Percentiles rank a stretch among this genome's conserved stretches.
phyloP scores from a whole-genome alignment of 176 grass and related monocot genomes.

The Aegilops tauschii region DNA sequence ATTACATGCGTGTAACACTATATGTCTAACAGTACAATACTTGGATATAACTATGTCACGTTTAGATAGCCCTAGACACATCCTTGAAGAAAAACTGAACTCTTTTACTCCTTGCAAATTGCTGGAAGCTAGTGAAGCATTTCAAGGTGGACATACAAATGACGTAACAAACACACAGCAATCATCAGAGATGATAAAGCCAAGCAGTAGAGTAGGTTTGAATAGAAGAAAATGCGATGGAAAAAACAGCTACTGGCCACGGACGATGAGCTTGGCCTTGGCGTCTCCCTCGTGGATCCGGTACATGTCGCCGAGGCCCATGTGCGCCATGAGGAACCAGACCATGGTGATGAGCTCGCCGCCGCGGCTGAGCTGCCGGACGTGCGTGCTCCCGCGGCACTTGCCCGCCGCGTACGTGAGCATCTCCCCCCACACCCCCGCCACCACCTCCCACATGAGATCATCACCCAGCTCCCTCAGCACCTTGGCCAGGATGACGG shows the following conservation, averaged over 20 bases:
- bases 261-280: slow-evolving; percentile 33
- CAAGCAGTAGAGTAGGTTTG: neutral
- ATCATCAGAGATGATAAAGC: neutral
- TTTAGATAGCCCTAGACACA: no score
- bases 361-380: slow-evolving; percentile 32
- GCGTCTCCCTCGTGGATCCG: neutral
- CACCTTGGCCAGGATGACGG: slow-evolving; percentile 32
- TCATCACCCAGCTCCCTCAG: neutral
- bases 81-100: neutral
- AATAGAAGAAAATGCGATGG: neutral
- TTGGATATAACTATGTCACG: no score
- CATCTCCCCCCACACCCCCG: slow-evolving; percentile 34
- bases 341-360: slow-evolving; percentile 51
- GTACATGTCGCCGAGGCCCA: slow-evolving; percentile 40
- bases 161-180: neutral
- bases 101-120: neutral
- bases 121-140: neutral
- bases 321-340: slow-evolving; percentile 47
- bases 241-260: slow-evolving; percentile 5
- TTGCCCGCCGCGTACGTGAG: slow-evolving; percentile 35
- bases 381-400: slow-evolving; percentile 31
- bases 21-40: no score
- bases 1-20: no score
- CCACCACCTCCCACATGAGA: slow-evolving; percentile 15
- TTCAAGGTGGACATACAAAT: neutral